A percentile compares a stretch with the other conserved stretches of the same genome.
Conservation (phyloP, 108 stramenopile species). For the Discostella stelligeroides region DNA sequence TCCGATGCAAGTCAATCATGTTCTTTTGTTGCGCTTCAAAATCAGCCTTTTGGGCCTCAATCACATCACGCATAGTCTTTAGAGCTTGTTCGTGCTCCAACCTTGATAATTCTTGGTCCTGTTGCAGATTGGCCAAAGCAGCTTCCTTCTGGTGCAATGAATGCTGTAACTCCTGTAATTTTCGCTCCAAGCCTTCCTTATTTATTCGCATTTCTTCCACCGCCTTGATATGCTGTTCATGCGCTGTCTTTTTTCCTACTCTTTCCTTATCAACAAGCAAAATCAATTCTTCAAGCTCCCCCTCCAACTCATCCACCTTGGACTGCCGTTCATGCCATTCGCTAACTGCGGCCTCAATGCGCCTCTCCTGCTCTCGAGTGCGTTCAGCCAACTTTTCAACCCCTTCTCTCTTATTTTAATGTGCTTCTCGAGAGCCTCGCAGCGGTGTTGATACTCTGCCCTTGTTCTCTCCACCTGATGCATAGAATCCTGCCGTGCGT, state of each 20-base stretch:
- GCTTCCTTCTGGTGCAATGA: background rate
- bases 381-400: slow-evolving; percentile 1
- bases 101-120: slow-evolving; percentile 6
- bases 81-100: slow-evolving; percentile 11
- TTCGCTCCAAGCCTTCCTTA: slow-evolving; percentile 7
- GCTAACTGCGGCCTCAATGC: background rate
- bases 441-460: background rate
- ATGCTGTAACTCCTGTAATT: background rate
- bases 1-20: background rate
- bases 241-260: slow-evolving; percentile 10
- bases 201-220: background rate
- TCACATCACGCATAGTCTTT: background rate
- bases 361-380: slow-evolving; percentile 11
- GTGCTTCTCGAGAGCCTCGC: background rate
- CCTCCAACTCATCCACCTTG: slow-evolving; percentile 6
- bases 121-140: slow-evolving; percentile 1
- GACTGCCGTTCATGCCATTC: slow-evolving; percentile 1
- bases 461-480: slow-evolving; percentile 1
- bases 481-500: slow-evolving; percentile 4
- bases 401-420: slow-evolving; percentile 12
- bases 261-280: background rate
- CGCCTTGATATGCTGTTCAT: background rate
- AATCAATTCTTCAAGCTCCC: slow-evolving; percentile 8
- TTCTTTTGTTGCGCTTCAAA: background rate
- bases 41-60: background rate